These are phyloP conservation scores for Boletus sp. DNA, from an alignment of 768 basidiomycete genomes.

Conservation along the genomic window DNA sequence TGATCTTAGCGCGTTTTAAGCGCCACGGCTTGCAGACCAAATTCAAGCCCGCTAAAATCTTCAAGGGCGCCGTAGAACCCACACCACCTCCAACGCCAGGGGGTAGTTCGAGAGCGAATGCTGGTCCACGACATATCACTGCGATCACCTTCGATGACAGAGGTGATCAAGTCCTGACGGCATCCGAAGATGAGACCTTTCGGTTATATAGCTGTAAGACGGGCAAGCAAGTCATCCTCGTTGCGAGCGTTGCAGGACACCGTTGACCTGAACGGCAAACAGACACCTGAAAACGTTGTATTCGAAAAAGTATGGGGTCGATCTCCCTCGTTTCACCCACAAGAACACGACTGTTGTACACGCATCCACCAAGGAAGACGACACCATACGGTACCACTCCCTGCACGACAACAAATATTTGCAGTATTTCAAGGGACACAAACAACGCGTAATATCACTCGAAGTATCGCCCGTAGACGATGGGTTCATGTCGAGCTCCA, in stretches of 20 bases:
- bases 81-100: slow-evolving; percentile 48
- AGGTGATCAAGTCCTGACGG: slow-evolving; percentile 84
- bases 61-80: slow-evolving; percentile 73
- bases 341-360: slow-evolving; percentile 81
- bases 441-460: slow-evolving; percentile 81
- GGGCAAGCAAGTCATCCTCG: slow-evolving; percentile 79
- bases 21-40: slow-evolving; percentile 47
- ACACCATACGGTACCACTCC: slow-evolving; percentile 92
- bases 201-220: slow-evolving; percentile 83
- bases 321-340: slow-evolving; percentile 93
- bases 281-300: slow-evolving; percentile 76
- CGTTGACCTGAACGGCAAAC: slow-evolving; percentile 28
- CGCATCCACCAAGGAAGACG: slow-evolving; percentile 93
- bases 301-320: slow-evolving; percentile 97
- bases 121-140: slow-evolving; percentile 74
- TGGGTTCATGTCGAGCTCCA: slow-evolving; percentile 91
- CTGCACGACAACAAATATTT: slow-evolving; percentile 96
- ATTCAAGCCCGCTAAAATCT: slow-evolving; percentile 88
- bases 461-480: slow-evolving; percentile 93
- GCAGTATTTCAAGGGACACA: slow-evolving; percentile 95
- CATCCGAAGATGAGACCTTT: slow-evolving; percentile 91
- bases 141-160: slow-evolving; percentile 89
- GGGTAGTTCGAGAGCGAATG: slow-evolving; percentile 31
- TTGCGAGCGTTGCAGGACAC: slow-evolving; percentile 15
- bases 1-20: background rate